Evolutionary conservation across 148 eudicot species (phyloP).

Genomic region (Chenopodium berlandieri): DNA sequence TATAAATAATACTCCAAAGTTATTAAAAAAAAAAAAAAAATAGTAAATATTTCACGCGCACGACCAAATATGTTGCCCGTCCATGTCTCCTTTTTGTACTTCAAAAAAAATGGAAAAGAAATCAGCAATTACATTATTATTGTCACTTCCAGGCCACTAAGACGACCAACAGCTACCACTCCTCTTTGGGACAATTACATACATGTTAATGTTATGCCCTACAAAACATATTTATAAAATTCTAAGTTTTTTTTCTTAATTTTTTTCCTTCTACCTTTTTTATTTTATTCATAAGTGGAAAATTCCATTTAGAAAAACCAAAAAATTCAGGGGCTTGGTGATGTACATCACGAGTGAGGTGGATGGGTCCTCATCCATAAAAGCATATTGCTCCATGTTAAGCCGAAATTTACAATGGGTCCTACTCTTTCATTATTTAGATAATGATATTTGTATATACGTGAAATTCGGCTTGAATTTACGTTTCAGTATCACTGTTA

Average conservation of each 20-base stretch:
- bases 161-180: neutral
- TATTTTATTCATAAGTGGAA: neutral
- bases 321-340: neutral
- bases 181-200: neutral
- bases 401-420: neutral
- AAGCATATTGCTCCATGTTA: neutral
- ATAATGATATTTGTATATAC: no score
- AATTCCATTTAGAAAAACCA: conserved; percentile 1
- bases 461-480: no score
- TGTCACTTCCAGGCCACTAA: neutral
- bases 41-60: no score
- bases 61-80: neutral
- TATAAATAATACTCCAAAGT: no score
- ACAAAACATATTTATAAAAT: no score
- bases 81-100: neutral
- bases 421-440: neutral
- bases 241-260: neutral
- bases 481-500: no score
- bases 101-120: neutral
- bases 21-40: no score
- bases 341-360: neutral
- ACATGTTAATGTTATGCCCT: neutral
- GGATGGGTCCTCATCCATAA: neutral
- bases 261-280: no score
- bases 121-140: neutral